Evolutionary conservation across 2,329 filamentous ascomycete species (phyloP), one percentile per base, ranked within the genome.

Genomic region (Phyllosticta citriasiana): DNA sequence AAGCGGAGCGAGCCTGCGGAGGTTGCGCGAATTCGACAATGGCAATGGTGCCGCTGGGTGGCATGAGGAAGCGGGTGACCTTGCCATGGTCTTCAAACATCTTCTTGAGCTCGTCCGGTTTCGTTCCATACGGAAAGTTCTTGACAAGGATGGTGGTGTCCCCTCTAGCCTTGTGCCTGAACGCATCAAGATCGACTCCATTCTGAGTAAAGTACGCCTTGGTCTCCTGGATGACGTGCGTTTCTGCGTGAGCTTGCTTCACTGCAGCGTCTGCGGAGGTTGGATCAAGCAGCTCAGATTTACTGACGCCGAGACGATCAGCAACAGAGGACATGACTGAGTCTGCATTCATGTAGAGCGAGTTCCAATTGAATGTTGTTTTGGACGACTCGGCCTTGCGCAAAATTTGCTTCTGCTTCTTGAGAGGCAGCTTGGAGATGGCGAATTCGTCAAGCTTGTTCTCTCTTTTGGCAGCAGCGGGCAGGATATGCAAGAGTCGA

Each of bases 281-380:
- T n/a, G 93, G 94, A 75, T 99, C 93, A 54, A 99, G 81, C 62
- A 99, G 77, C 68, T 96, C 91, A 10, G 91, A 87, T 78, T 99
- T 99, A 60, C 88, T 88, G 62, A 99, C 84, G 55, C 93, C 92
- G 62, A 99, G 81, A 59, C 92, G 88, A 70, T 87, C 85, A 55
- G 94, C 91, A 64, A 96, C 85, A 5, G 92, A 95, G 56, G 89
- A 86, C 76, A 97, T 92, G 58, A 99, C 91, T 57, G 94, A 90
- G 78, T 99, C 92, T 51, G 80, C 88, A 75, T 88, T 97, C 89
- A 99, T 95, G 75, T 94, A 99, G n/a, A 99, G 80, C n/a, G 92
- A 93, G 78, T 99, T 99, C 94, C 94, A 99, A 72, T 93, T 96
- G 77, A 97, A 97, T 1, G 84, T 85, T 56, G 83, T 85, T 30